These are phyloP conservation scores for Oenanthe javanica DNA, from an alignment of 140 eudicot species.

Conservation along the genomic window DNA sequence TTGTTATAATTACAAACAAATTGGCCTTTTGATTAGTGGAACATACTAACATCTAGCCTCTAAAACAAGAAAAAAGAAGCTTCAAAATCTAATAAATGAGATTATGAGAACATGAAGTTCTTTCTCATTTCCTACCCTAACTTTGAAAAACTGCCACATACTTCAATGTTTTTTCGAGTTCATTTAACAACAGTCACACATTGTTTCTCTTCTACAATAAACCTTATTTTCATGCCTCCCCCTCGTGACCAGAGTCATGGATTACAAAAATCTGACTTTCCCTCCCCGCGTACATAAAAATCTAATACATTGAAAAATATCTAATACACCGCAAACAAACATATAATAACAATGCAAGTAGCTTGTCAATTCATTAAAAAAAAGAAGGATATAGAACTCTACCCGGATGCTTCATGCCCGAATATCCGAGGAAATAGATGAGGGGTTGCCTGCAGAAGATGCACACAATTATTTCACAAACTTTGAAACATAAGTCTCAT, in stretches of 20 bases:
- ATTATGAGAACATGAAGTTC: neutral
- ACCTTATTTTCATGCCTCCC: neutral
- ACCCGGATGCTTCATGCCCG: conserved; percentile 99
- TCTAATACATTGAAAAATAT: no score
- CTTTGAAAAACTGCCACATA: neutral
- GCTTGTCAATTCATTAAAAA: neutral
- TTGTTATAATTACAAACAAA: neutral
- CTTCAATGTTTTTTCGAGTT: neutral
- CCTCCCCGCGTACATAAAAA: neutral
- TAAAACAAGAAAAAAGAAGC: neutral
- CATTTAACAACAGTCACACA: neutral
- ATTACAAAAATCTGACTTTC: neutral
- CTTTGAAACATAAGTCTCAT: neutral
- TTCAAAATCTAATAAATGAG: neutral
- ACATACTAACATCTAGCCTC: neutral
- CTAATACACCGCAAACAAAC: neutral
- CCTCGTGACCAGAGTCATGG: neutral
- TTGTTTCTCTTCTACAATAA: neutral
- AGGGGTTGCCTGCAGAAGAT: conserved; percentile 56
- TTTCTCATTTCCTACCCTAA: neutral
- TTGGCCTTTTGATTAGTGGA: neutral
- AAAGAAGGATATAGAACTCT: conserved; percentile 13
- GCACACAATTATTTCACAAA: neutral
- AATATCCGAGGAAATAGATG: conserved; percentile 78
- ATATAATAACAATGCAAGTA: neutral